A percentile compares a stretch with the other conserved stretches of the same genome.
Conservation (phyloP, 768 basidiomycete genomes). For the Galerina marginata region DNA sequence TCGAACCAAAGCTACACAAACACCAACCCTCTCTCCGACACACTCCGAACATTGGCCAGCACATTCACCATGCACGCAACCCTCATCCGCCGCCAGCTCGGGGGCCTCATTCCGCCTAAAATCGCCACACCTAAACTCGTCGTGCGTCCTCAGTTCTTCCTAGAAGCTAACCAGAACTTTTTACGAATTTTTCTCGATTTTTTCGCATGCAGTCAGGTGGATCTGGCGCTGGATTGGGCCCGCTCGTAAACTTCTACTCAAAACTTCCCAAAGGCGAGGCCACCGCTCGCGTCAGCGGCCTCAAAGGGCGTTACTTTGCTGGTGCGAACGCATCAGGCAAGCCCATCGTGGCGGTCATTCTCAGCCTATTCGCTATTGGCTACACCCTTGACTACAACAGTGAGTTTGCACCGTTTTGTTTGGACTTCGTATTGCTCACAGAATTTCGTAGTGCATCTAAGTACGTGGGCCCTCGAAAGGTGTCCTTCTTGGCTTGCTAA, state of each 20-base stretch:
- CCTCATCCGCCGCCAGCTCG: slow-evolving; percentile 83
- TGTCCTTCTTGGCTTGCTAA: slow-evolving; percentile 24
- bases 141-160: slow-evolving; percentile 48
- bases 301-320: slow-evolving; percentile 83
- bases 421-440: neutral
- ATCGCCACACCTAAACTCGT: slow-evolving; percentile 91
- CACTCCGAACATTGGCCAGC: slow-evolving; percentile 31
- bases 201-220: slow-evolving; percentile 67
- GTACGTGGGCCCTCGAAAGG: slow-evolving; percentile 48
- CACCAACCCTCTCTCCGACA: slow-evolving; percentile 26
- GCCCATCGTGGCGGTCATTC: slow-evolving; percentile 67
- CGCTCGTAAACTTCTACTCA: slow-evolving; percentile 94
- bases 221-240: slow-evolving; percentile 78
- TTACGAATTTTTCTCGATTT: slow-evolving; percentile 8
- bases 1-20: slow-evolving; percentile 10
- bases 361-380: slow-evolving; percentile 73
- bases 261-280: slow-evolving; percentile 92
- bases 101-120: slow-evolving; percentile 90
- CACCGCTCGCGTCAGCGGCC: slow-evolving; percentile 62
- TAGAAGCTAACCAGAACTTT: slow-evolving; percentile 4
- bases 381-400: slow-evolving; percentile 92
- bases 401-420: slow-evolving; percentile 48
- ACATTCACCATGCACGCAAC: slow-evolving; percentile 74
- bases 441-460: slow-evolving; percentile 73
- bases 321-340: slow-evolving; percentile 85